Evolutionary conservation across 164 flowering plant genomes (phyloP).

Genomic region (Malania oleifera): DNA sequence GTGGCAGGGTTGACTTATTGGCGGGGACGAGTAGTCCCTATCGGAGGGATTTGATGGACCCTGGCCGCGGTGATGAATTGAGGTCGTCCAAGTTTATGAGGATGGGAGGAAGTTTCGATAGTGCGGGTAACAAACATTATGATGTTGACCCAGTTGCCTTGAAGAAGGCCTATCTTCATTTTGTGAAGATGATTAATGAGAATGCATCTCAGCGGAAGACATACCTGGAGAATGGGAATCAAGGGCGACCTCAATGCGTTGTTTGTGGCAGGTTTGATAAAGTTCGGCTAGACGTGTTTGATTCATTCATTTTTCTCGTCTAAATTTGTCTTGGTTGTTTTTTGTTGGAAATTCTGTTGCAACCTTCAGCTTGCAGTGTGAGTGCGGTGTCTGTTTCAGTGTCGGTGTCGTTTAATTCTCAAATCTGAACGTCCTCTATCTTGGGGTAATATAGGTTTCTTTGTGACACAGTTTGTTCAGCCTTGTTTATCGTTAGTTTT

Average conservation of each 20-base stretch:
- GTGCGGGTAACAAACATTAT: constrained; percentile 22
- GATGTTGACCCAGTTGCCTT: constrained; percentile 54
- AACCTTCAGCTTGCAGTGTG: too few relatives aligned
- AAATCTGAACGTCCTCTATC: too few relatives aligned
- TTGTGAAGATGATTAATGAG: constrained; percentile 59
- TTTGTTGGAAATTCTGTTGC: too few relatives aligned
- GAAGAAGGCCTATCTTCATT: constrained; percentile 60
- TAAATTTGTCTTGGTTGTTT: constrained; percentile 1
- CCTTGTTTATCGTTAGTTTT: too few relatives aligned
- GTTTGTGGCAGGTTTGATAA: constrained; percentile 82
- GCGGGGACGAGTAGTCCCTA: constrained; percentile 34
- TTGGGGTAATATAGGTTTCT: too few relatives aligned
- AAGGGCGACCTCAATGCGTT: constrained; percentile 61
- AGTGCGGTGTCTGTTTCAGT: too few relatives aligned
- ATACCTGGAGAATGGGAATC: constrained; percentile 79
- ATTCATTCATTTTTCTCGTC: not conserved
- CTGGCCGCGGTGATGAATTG: constrained; percentile 28
- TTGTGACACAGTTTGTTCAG: too few relatives aligned
- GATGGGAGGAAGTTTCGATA: constrained; percentile 30
- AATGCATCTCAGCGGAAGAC: constrained; percentile 38
- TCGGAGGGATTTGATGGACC: constrained; percentile 18
- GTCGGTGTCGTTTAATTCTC: too few relatives aligned
- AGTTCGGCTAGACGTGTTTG: constrained; percentile 4
- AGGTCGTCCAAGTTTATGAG: constrained; percentile 51
- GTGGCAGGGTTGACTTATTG: constrained; percentile 19